Conservation (phyloP, 225 moss, liverwort and hornwort species). For the Antitrichia curtipendula region DNA sequence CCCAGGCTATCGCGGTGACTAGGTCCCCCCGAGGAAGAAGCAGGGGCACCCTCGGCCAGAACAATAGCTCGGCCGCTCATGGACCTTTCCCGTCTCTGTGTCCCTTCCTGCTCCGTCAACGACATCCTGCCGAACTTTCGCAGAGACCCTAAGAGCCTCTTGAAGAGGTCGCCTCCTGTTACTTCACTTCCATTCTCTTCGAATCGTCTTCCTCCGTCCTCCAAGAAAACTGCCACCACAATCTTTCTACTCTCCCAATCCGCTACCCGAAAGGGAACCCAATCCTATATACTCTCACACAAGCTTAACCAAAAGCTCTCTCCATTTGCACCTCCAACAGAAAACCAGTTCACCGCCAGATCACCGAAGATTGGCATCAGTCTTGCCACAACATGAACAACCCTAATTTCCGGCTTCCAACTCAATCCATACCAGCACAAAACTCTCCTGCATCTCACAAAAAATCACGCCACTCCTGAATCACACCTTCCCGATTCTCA, state of each 20-base stretch:
- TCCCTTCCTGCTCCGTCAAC: constrained; percentile 15
- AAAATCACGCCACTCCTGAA: background rate
- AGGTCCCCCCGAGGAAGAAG: background rate
- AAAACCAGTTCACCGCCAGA: background rate
- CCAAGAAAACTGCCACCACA: background rate
- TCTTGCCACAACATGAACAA: background rate
- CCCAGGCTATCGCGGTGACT: constrained; percentile 18
- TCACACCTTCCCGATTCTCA: background rate
- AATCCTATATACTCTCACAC: background rate
- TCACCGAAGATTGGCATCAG: background rate
- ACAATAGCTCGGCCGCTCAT: constrained; percentile 20
- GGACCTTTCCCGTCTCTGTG: constrained; percentile 27
- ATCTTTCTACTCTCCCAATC: background rate
- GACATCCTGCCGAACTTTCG: constrained; percentile 11
- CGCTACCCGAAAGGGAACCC: background rate
- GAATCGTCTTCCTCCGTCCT: background rate
- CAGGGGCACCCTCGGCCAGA: background rate
- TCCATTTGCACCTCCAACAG: background rate
- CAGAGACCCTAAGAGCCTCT: constrained; percentile 14
- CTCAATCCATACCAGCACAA: background rate
- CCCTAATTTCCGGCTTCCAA: background rate
- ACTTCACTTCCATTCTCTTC: constrained; percentile 18
- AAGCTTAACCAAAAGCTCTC: background rate
- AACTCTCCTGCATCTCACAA: background rate
- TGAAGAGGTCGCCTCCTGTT: background rate